Evolutionary conservation across 805 yeast genomes (phyloP), one percentile per base, ranked within the genome.

Genomic region (Zygotorulaspora sp.): DNA sequence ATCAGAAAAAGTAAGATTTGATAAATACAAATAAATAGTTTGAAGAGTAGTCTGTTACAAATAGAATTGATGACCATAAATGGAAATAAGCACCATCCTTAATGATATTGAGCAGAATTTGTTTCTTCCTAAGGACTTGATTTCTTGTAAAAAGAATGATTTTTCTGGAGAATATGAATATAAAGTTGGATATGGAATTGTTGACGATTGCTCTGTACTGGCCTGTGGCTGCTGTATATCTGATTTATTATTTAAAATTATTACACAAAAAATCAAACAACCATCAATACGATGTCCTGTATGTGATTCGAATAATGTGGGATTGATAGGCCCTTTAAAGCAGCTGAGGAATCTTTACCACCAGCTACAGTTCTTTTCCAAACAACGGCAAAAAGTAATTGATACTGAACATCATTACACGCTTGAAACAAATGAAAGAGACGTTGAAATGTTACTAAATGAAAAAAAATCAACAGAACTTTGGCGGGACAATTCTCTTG

Each of bases 281-380:
- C 28, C 40, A 2, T n/a, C 31, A 1, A 43, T 51, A 11, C 36
- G 37, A 5, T 70, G 75, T 38, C 74, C 74, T 2, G 36, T 57
- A 1, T 70, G 75, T 43, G 47, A 45, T 3, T 32, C 38, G 6
- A 36, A 36, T 5, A 43, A 56, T 5, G 53, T 48, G 2, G 11
- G 38, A 1, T 13, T 60, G 9, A 36, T 67, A 11, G 58, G 57
- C 1, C 57, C 70, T 8, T 63, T 69, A 12, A 52, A 50, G 12
- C 65, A 62, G 10, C 42, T 69, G 25, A 42, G 68, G 23, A 52
- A 56, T 5, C 39, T 69, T 9, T 50, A 48, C 37, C 43, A 43
- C 20, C 57, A 53, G 28, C 24, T 57, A 17, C 41, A 48, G 11
- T 48, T 44, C 32, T 41, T 44, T 24, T 40, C 25, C n/a, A 21